Base-by-base conservation (phyloP, 2,329 filamentous ascomycete species). In the Fusarium liriodendri region DNA sequence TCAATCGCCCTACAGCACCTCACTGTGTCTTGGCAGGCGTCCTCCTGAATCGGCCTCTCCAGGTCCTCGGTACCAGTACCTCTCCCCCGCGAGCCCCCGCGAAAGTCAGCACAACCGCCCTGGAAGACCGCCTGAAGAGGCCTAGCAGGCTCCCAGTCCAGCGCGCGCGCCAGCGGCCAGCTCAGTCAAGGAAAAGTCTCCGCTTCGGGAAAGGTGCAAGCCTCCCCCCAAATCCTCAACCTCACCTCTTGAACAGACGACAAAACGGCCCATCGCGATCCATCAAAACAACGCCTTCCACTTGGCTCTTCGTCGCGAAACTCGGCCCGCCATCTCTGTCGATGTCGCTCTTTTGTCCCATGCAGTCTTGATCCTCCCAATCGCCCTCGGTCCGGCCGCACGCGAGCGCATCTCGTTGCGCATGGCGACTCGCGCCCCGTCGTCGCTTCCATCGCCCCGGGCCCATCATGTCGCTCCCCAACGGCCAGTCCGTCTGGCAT, bases 401-500 rank as follows among this genome's bases (percentile, higher is more conserved):
- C 85, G 86, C 87, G 87, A 86, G 85, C 84, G 83, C 84, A 84
- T 83, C 83, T 81, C 76, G 79, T 78, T 80, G 85, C 88, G 87
- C 87, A 89, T 90, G 88, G 88, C 87, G 87, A 83, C 87, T 84
- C 80, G 82, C 84, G 83, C 82, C 84, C 81, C 77, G 82, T 81
- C 79, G 82, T 85, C 83, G 83, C 83, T 83, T 83, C 82, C 86
- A 86, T 84, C 86, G 84, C 82, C 81, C 82, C 80, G 83, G 84
- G 83, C 82, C 82, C 83, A 88, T 84, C 83, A 93, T 93, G 91
- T 91, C 91, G 83, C 86, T 91, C 85, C 85, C 88, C 84, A 91
- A 91, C 84, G 88, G 90, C 85, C 90, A 92, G 85, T 85, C 88
- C 77, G 81, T 84, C 87, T 93, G 92, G 92, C 88, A 88, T 73